These are phyloP conservation scores for Centaurea solstitialis DNA, from an alignment of 129 eudicot genomes.

Conservation along the genomic window DNA sequence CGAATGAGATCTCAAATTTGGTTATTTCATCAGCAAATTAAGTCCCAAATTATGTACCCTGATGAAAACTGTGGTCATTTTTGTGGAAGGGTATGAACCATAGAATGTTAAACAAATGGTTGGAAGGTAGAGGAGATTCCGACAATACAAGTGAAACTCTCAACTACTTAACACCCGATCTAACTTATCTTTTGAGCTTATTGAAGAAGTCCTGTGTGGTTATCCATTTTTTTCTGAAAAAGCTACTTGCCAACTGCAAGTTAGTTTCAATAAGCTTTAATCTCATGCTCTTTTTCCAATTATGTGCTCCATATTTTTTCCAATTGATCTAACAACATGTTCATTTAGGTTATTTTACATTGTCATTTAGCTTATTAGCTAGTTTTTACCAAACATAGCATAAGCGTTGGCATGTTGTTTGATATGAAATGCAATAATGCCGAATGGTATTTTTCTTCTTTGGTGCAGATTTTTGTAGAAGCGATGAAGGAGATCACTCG, in stretches of 20 bases:
- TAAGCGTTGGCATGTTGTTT: neutral
- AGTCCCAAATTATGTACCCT: neutral
- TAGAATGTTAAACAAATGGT: neutral
- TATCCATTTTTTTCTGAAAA: neutral
- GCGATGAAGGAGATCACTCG: slow-evolving; percentile 17
- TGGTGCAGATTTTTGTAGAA: slow-evolving; percentile 18
- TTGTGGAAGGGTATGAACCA: neutral
- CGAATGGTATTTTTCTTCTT: neutral
- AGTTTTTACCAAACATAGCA: no score
- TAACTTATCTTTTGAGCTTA: neutral
- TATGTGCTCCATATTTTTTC: neutral
- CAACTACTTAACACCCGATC: neutral
- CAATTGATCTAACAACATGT: neutral
- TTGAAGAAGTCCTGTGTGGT: neutral
- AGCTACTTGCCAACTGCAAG: neutral
- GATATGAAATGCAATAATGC: neutral
- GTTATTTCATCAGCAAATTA: neutral
- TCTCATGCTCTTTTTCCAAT: neutral
- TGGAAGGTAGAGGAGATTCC: neutral
- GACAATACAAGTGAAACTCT: neutral
- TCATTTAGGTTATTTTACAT: neutral
- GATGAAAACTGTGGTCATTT: neutral
- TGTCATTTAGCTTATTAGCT: neutral
- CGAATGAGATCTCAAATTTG: neutral
- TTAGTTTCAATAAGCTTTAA: neutral